phyloP scores from a whole-genome alignment of 1,139 yeast genomes.

The Pichia norvegensis region DNA sequence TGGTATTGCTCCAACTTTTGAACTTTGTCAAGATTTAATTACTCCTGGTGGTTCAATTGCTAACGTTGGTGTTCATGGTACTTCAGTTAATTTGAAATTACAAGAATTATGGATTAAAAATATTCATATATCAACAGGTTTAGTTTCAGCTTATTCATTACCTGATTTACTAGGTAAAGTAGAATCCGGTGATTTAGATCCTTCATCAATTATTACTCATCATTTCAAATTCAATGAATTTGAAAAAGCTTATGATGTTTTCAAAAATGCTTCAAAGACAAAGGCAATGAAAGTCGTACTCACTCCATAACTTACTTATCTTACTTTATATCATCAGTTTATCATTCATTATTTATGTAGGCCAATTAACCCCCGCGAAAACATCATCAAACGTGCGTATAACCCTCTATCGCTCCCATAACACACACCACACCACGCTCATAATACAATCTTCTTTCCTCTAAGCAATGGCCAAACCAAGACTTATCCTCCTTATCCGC shows the following conservation, averaged over 20 bases:
- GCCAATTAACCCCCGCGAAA: conserved; percentile 30
- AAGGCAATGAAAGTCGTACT: conserved; percentile 37
- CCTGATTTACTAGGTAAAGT: conserved; percentile 31
- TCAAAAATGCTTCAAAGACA: conserved; percentile 36
- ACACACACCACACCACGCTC: not conserved
- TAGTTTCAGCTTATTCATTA: conserved; percentile 38
- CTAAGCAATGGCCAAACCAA: not conserved
- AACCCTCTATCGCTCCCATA: no score
- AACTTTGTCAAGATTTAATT: conserved; percentile 37
- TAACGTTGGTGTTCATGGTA: conserved; percentile 42
- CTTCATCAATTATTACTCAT: conserved; percentile 51
- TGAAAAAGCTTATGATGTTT: conserved; percentile 53
- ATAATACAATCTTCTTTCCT: not conserved
- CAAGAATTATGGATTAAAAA: conserved; percentile 42
- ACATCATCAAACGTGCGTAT: no score
- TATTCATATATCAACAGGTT: conserved; percentile 36
- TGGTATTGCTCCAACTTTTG: conserved; percentile 39
- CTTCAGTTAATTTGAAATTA: conserved; percentile 34
- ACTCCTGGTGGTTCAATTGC: conserved; percentile 44
- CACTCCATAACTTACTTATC: conserved; percentile 9
- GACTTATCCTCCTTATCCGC: conserved; percentile 63
- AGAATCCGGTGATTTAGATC: conserved; percentile 29
- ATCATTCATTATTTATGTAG: not conserved
- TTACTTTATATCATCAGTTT: no score
- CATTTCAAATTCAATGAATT: conserved; percentile 52